Evolutionary conservation across 352 stramenopile genomes (phyloP), one percentile per base, ranked within the genome.

Genomic region (Phytophthora palmivora): DNA sequence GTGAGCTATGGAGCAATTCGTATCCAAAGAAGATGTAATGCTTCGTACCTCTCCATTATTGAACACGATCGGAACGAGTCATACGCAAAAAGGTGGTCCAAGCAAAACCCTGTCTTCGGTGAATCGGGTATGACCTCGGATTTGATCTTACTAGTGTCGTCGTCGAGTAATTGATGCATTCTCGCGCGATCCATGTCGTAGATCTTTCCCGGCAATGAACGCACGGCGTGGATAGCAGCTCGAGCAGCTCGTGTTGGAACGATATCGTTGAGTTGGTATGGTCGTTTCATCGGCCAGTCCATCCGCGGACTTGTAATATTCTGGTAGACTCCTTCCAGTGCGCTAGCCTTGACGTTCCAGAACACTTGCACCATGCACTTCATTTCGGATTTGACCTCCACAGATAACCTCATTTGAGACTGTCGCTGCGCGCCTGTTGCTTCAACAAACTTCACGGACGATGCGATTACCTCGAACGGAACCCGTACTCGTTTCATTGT

Each of bases 401-500:
- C 33, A 11, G 51, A 51, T 10, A 85, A 41, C 30, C 43, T 21
- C 50, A 72, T 62, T 19, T 14, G 21, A 5, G 52, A n/a, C 26
- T 26, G 41, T 7, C 52, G 41, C 7, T 52, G 41, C 8, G 46
- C 48, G 14, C 41, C 36, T 12, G 21, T 19, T 30, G 32, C 24
- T 38, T 63, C 42, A 0, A 53, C 21, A 8, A 79, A 22, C 28
- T 48, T 65, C 6, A 88, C 28, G 0, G 77, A 87, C 2, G 76
- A 61, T 9, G 61, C 11, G 0, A 70, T 24, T 1, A 90, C 42
- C 24, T 83, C 77, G 46, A 87, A 88, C 8, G 72, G 76, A 12
- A 88, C 43, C 1, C 48, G 56, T 16, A 88, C 52, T 6, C 72
- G 69, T 32, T 63, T 51, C 81, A 90, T 88, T 26, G 67, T 59